These are phyloP conservation scores for Aspergillus sp. DNA, from an alignment of 2,329 filamentous ascomycete genomes.

Conservation along the genomic window DNA sequence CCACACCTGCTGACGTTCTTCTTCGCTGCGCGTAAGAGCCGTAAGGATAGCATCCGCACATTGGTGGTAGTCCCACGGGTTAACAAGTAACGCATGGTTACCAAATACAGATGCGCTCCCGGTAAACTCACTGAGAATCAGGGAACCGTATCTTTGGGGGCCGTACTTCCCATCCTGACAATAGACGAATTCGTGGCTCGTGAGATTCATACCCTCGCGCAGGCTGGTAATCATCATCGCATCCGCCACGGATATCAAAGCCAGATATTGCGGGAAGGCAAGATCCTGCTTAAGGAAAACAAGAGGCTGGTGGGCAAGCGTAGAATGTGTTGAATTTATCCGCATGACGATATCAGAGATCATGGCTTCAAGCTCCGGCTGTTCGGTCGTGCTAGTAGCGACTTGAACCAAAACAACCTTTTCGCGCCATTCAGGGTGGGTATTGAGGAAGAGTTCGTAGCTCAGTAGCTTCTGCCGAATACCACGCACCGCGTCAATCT, in stretches of 20 bases:
- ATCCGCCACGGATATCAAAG: slow-evolving; percentile 84
- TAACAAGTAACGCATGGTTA: slow-evolving; percentile 78
- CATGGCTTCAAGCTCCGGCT: slow-evolving; percentile 80
- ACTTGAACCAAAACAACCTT: slow-evolving; percentile 89
- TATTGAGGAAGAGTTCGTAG: slow-evolving; percentile 91
- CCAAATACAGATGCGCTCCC: slow-evolving; percentile 85
- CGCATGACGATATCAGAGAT: slow-evolving; percentile 93
- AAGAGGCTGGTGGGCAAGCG: slow-evolving; percentile 85
- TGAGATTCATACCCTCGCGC: slow-evolving; percentile 96
- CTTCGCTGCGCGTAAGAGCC: slow-evolving; percentile 75
- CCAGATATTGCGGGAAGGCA: slow-evolving; percentile 88
- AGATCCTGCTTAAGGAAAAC: slow-evolving; percentile 96
- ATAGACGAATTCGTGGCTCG: slow-evolving; percentile 88
- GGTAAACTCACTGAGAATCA: slow-evolving; percentile 94
- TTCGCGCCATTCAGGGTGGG: slow-evolving; percentile 85
- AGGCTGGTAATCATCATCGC: slow-evolving; percentile 92
- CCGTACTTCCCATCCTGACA: slow-evolving; percentile 81
- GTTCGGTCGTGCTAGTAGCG: slow-evolving; percentile 84
- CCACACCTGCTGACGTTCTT: slow-evolving; percentile 76
- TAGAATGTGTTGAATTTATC: slow-evolving; percentile 89
- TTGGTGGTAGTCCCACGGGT: slow-evolving; percentile 91
- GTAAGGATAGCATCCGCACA: slow-evolving; percentile 82
- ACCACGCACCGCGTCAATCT: slow-evolving; percentile 88
- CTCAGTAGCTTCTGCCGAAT: slow-evolving; percentile 91
- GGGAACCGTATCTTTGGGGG: slow-evolving; percentile 77